Evolutionary conservation across 164 flowering plant species (phyloP), one percentile per base, ranked within the genome.

Genomic region (Chimonanthus praecox): DNA sequence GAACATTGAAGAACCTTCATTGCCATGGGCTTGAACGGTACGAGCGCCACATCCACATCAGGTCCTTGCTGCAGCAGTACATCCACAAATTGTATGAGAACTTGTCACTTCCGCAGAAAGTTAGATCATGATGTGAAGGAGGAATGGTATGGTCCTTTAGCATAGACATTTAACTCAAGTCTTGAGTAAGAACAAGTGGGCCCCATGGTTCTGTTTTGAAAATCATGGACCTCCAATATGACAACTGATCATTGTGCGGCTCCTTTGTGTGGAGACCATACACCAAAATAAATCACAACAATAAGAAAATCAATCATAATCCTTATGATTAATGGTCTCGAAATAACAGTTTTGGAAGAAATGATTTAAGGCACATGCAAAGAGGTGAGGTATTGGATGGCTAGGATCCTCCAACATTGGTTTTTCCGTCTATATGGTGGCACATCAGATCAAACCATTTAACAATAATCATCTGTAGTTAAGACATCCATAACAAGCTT

Each of bases 1-100:
- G 96, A 88, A 73, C 99, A 92, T 64, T 88, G 88, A 73, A 90
- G 89, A 73, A 94, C 90, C 80, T 88, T 91, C 90, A 94, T 90
- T 66, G 77, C 79, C 79, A 90, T 75, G 72, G 96, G 97, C 83
- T 85, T 78, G 80, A 85, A 94, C 72, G 98, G 99, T 60, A 88
- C 76, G 51, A 91, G 83, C 69, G 90, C 88, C 71, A 91, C 64
- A 67, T 82, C 87, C 51, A 85, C 74, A 84, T 90, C 87, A 47
- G 83, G 67, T 64, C 80, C 86, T 72, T 83, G 80, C 97, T 94
- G 89, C 82, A 73, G 67, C 49, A n/a, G 45, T 16, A 62, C 8
- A 78, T 46, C 46, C 45, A 47, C 11, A 16, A 4, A 44, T 58
- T 49, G 46, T 58, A 71, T 58, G 50, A 16, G 51, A 47, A 68